Evolutionary conservation across 148 eudicot species (phyloP).

Genomic region (Bassia scoparia): DNA sequence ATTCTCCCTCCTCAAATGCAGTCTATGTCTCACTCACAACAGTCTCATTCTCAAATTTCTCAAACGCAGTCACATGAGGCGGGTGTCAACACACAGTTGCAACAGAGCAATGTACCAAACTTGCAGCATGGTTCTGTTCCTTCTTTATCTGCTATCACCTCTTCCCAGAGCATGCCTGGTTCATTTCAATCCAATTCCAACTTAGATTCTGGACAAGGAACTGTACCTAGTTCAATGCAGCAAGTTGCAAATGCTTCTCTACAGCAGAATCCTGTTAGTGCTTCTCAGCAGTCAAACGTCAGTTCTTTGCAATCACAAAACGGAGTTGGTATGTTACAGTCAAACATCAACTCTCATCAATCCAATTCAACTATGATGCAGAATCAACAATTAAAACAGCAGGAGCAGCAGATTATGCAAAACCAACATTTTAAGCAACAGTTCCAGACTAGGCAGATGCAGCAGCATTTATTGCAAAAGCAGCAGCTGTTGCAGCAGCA

Average conservation of each 20-base stretch:
- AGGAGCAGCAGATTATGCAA: slow-evolving; percentile 56
- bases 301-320: slow-evolving; percentile 53
- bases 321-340: slow-evolving; percentile 49
- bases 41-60: slow-evolving; percentile 60
- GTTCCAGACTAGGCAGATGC: slow-evolving; percentile 42
- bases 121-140: slow-evolving; percentile 63
- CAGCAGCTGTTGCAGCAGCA: slow-evolving; percentile 48
- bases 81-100: slow-evolving; percentile 58
- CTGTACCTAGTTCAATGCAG: slow-evolving; percentile 53
- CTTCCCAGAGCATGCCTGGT: slow-evolving; percentile 53
- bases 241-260: slow-evolving; percentile 57
- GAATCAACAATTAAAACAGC: slow-evolving; percentile 66
- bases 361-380: slow-evolving; percentile 61
- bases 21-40: slow-evolving; percentile 59
- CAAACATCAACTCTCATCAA: slow-evolving; percentile 55
- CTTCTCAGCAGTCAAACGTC: slow-evolving; percentile 55
- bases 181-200: slow-evolving; percentile 49
- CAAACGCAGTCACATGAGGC: slow-evolving; percentile 63
- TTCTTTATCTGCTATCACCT: slow-evolving; percentile 46
- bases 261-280: slow-evolving; percentile 67
- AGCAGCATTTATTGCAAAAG: slow-evolving; percentile 43
- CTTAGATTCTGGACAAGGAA: slow-evolving; percentile 63
- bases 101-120: slow-evolving; percentile 48
- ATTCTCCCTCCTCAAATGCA: slow-evolving; percentile 51
- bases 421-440: slow-evolving; percentile 53